phyloP scores from a whole-genome alignment of 495 filamentous ascomycete genomes.

The Penicillium cataractarum region DNA sequence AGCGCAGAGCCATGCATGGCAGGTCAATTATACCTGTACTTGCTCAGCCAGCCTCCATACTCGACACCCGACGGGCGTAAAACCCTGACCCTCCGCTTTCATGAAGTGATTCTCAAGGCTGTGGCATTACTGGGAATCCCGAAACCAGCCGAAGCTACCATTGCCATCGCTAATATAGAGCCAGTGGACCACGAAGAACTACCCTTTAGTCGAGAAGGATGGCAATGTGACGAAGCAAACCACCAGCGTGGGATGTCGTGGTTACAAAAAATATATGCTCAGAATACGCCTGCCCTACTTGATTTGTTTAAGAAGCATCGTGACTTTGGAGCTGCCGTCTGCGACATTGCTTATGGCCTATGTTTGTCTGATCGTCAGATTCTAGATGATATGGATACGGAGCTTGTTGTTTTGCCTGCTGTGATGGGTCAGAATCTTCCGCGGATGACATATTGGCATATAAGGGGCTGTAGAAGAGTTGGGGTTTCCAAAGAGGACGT shows the following conservation, averaged over 20 bases:
- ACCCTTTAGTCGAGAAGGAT: slow-evolving; percentile 33
- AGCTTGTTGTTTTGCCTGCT: slow-evolving; percentile 50
- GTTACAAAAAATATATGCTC: slow-evolving; percentile 31
- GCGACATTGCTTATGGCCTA: slow-evolving; percentile 55
- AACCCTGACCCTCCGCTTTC: slow-evolving; percentile 41
- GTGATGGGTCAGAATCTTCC: slow-evolving; percentile 59
- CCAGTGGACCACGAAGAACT: slow-evolving; percentile 42
- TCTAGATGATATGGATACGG: slow-evolving; percentile 48
- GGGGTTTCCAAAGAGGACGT: slow-evolving; percentile 49
- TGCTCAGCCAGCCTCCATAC: slow-evolving; percentile 39
- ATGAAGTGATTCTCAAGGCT: slow-evolving; percentile 47
- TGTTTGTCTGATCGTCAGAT: slow-evolving; percentile 52
- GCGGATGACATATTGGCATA: slow-evolving; percentile 52
- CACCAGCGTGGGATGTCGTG: slow-evolving; percentile 37
- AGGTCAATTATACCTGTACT: slow-evolving; percentile 45
- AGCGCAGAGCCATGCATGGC: slow-evolving; percentile 39
- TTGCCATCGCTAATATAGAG: slow-evolving; percentile 41
- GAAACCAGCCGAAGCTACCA: slow-evolving; percentile 43
- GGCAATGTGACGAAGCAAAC: slow-evolving; percentile 42
- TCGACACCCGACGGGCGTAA: slow-evolving; percentile 32
- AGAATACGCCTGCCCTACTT: slow-evolving; percentile 29
- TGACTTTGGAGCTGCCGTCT: slow-evolving; percentile 16
- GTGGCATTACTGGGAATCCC: slow-evolving; percentile 45
- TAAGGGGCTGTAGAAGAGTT: slow-evolving; percentile 48
- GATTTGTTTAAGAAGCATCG: slow-evolving; percentile 31